Base-by-base conservation (phyloP, 129 eudicot species). In the Mikania micrantha region DNA sequence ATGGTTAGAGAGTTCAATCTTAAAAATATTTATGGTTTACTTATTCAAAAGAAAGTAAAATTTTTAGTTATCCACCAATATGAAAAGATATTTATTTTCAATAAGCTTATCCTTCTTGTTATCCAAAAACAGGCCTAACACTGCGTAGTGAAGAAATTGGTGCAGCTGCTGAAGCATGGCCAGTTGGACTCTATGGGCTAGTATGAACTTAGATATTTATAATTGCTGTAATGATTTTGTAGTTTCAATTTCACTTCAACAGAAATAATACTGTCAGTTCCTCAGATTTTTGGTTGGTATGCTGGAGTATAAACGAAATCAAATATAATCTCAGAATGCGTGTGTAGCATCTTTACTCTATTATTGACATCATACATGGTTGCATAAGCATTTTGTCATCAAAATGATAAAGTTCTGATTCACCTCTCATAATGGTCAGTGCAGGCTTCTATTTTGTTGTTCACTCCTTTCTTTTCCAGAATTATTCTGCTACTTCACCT, bases 91-190 rank as follows among this genome's bases (percentile, higher is more conserved):
- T 53, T 53, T 1, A 24, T 24, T 31, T 41, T 40, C 13, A 41
- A 12, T 41, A 27, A 35, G 11, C 60, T 63, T 31, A 50, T 63
- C 36, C n/a, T 66, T 24, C 42, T 6, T 39, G 47, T 76, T 28
- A 4, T 75, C 7, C 40, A 11, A 44, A n/a, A 58, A 65, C 79
- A 90, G 98, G 98, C 40, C 81, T 92, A 83, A 88, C 98, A 24
- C 73, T 92, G 80, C 87, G 83, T 21, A 85, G 91, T 66, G 88
- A 88, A 40, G 96, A 85, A 67, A 77, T 92, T 60, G 96, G 96
- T 61, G 95, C 88, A 76, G 96, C 98, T 65, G 81, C 84, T 64
- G 95, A 84, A 79, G 98, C 98, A 47, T 92, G 96, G 98, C 96
- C 88, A 62, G 98, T 88, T 70, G 96, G 96, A 74, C 77, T 92